A percentile compares a stretch with the other conserved stretches of the same genome.
Conservation (phyloP, 208 protist genomes). For the Angomonas ambiguus region DNA sequence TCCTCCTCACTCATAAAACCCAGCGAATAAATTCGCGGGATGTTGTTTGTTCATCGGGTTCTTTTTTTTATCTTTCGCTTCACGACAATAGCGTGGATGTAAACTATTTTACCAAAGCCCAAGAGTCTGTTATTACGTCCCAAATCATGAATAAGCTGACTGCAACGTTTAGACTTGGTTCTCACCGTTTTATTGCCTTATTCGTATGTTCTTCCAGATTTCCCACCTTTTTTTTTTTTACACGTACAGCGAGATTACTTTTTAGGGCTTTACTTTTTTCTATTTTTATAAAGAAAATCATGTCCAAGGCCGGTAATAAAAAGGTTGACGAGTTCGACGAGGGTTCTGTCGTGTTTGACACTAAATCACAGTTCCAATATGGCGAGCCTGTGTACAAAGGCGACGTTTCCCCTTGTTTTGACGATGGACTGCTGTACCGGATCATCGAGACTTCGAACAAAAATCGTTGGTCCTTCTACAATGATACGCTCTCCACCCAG, state of each 20-base stretch:
- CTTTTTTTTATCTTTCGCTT: background rate
- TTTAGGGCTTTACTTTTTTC: background rate
- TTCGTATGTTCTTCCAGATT: constrained; percentile 17
- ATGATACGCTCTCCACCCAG: constrained; percentile 64
- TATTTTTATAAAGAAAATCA: constrained; percentile 7
- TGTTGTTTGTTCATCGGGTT: too few relatives aligned
- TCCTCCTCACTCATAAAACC: too few relatives aligned
- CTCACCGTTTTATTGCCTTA: too few relatives aligned
- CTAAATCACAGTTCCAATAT: constrained; percentile 44
- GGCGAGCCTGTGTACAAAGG: constrained; percentile 56
- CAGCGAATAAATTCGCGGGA: too few relatives aligned
- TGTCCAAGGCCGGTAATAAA: background rate
- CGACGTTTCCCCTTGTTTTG: constrained; percentile 67
- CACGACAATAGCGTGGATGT: constrained; percentile 8
- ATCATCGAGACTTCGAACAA: constrained; percentile 51
- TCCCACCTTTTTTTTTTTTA: constrained; percentile 17
- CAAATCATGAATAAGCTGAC: too few relatives aligned
- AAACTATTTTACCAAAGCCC: background rate
- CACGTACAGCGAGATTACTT: constrained; percentile 3
- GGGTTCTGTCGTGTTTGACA: constrained; percentile 30
- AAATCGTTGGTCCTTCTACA: constrained; percentile 79
- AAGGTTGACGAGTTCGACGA: constrained; percentile 84
- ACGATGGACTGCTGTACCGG: constrained; percentile 67
- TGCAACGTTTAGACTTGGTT: too few relatives aligned
- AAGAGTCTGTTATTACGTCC: constrained; percentile 9